phyloP scores from a whole-genome alignment of 2,329 filamentous ascomycete genomes.

The Huntiella abstrusa region DNA sequence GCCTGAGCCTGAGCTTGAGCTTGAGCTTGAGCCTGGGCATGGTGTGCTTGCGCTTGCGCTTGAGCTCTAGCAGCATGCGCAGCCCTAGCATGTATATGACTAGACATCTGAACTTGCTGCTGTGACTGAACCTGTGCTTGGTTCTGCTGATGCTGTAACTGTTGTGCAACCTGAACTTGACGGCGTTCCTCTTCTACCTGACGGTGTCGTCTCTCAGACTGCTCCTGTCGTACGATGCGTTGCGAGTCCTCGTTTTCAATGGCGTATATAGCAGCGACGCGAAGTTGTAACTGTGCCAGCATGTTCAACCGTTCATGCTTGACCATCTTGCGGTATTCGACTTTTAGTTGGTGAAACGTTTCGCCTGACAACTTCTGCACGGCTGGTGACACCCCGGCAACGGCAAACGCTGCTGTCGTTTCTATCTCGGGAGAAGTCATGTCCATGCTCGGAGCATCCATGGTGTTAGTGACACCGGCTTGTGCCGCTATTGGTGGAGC shows the following conservation, averaged over 20 bases:
- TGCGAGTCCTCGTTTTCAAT: constrained; percentile 27
- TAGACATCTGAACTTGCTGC: neutral
- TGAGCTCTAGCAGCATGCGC: constrained; percentile 6
- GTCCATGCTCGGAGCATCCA: neutral
- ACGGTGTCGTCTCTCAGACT: constrained; percentile 21
- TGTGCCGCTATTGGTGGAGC: neutral
- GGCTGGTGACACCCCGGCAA: constrained; percentile 22
- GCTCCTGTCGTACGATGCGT: constrained; percentile 21
- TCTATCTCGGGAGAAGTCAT: constrained; percentile 20
- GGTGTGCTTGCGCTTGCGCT: neutral
- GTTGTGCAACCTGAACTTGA: constrained; percentile 8
- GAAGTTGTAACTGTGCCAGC: constrained; percentile 23
- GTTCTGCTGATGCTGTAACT: constrained; percentile 12
- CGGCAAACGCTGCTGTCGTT: constrained; percentile 21
- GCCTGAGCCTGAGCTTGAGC: constrained; percentile 2
- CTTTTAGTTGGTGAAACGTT: constrained; percentile 26
- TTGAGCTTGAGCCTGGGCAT: neutral
- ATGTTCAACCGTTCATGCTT: constrained; percentile 22
- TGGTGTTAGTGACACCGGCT: neutral
- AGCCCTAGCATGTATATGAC: neutral
- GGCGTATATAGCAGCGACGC: constrained; percentile 26
- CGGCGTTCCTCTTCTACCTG: constrained; percentile 20
- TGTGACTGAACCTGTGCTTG: constrained; percentile 7
- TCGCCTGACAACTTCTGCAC: constrained; percentile 24
- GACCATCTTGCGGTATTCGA: constrained; percentile 25